Conservation (phyloP, 306 rosid species). For the Malus domestica region DNA sequence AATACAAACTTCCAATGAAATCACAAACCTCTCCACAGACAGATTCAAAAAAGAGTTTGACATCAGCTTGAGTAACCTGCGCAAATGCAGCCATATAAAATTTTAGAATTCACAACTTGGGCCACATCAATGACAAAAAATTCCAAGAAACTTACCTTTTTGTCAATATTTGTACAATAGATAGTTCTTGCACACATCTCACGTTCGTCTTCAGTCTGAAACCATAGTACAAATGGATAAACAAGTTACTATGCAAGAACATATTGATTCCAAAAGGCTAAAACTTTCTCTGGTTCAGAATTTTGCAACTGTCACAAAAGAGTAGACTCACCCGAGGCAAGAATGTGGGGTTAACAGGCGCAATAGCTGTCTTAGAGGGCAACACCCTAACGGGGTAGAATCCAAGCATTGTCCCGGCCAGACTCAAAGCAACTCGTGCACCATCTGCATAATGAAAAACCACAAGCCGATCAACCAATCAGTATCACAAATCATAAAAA, state of each 20-base stretch:
- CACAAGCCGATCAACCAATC: not conserved
- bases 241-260: not conserved
- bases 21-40: conserved; percentile 43
- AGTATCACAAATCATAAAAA: not conserved
- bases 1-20: conserved; percentile 1
- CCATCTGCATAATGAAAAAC: conserved; percentile 22
- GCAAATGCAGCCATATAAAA: not conserved
- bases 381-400: conserved; percentile 44
- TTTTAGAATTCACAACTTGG: not conserved
- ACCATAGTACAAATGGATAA: not conserved
- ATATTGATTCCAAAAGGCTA: not conserved
- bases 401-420: conserved; percentile 43
- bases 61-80: conserved; percentile 40
- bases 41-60: conserved; percentile 37
- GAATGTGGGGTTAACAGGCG: conserved; percentile 42
- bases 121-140: not conserved
- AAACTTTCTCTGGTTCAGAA: not conserved
- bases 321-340: conserved; percentile 35
- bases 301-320: conserved; percentile 1
- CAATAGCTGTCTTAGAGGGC: conserved; percentile 44
- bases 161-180: conserved; percentile 41
- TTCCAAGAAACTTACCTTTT: conserved; percentile 26
- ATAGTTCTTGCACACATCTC: conserved; percentile 45
- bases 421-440: conserved; percentile 36
- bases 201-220: conserved; percentile 36